Base-by-base conservation (phyloP, 805 yeast genomes). In the Candida parachauliodes region DNA sequence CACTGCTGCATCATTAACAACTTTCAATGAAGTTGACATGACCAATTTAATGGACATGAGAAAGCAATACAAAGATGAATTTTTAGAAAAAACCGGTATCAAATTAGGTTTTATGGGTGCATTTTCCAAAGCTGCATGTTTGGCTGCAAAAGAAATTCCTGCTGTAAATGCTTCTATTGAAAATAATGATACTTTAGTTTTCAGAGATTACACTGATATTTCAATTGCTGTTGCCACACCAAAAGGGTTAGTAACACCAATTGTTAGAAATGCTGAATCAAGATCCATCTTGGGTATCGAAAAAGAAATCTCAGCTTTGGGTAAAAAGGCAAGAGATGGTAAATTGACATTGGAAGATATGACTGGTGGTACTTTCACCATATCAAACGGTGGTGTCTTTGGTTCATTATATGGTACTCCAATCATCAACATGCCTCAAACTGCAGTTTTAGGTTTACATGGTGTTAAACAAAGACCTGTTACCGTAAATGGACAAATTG, bases 41-140 rank as follows among this genome's bases (percentile, higher is more conserved):
- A 74, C 93, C 37, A 79, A 83, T 46, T 68, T 93, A 53, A 73
- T 93, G 74, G 93, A 87, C 57, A 81, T 93, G 88, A 83, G 98
- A 74, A 91, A 91, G 68, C 72, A 85, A 50, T 93, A 93, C 77
- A 93, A 93, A 74, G 98, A 93, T 57, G 98, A 93, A 69, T 77
- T 93, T 59, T 77, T 93, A 57, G 91, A 89, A 73, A 84, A 83
- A 67, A 85, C 88, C 50, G 96, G 96, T 57, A 76, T 84, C 68
- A 93, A 93, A 75, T 78, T 93, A 53, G 98, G 98, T 45, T 93
- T 93, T 79, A 93, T 93, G 98, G 98, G 98, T 66, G 86, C 95
- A 22, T 93, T 93, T 74, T 81, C 97, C 45, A 87, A 85, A 74
- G 98, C 98, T 40, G 76, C 83, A 45, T 77, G 93, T 39, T 74